Conservation (phyloP, 805 yeast species). For the Myxozyma monticola region DNA sequence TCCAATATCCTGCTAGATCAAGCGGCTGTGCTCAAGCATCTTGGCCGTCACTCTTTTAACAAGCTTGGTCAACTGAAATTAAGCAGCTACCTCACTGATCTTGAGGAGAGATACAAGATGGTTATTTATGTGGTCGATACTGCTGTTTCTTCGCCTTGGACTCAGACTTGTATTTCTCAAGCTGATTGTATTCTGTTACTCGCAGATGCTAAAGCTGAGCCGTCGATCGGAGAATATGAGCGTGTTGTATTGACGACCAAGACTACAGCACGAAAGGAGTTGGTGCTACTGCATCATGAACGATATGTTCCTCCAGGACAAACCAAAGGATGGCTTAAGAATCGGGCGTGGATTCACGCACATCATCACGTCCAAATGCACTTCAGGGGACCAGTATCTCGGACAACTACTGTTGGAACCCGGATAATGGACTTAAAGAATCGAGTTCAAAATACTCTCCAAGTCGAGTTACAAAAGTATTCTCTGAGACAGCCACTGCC, state of each 20-base stretch:
- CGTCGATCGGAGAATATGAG: conserved; percentile 84
- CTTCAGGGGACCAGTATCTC: conserved; percentile 30
- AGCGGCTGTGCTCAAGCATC: conserved; percentile 70
- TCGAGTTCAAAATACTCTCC: conserved; percentile 37
- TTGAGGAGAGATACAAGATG: conserved; percentile 87
- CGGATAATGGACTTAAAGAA: conserved; percentile 34
- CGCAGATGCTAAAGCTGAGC: conserved; percentile 76
- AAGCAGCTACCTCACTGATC: conserved; percentile 83
- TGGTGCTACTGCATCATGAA: conserved; percentile 81
- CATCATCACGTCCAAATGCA: conserved; percentile 89
- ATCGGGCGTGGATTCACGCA: conserved; percentile 84
- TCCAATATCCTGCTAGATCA: conserved; percentile 80
- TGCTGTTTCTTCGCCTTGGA: conserved; percentile 80
- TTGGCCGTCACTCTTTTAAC: conserved; percentile 93
- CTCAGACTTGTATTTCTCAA: conserved; percentile 86
- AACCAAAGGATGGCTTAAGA: conserved; percentile 80
- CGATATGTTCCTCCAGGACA: conserved; percentile 80
- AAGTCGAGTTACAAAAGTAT: conserved; percentile 37
- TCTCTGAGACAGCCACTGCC: not conserved
- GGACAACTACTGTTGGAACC: conserved; percentile 15
- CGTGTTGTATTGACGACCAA: conserved; percentile 67
- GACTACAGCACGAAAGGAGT: conserved; percentile 84
- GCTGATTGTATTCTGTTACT: conserved; percentile 90
- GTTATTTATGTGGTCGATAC: conserved; percentile 89
- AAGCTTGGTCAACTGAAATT: conserved; percentile 80